Evolutionary conservation across 192 early-diverging fungal species (phyloP).

Genomic region (Spizellomyces sp.): DNA sequence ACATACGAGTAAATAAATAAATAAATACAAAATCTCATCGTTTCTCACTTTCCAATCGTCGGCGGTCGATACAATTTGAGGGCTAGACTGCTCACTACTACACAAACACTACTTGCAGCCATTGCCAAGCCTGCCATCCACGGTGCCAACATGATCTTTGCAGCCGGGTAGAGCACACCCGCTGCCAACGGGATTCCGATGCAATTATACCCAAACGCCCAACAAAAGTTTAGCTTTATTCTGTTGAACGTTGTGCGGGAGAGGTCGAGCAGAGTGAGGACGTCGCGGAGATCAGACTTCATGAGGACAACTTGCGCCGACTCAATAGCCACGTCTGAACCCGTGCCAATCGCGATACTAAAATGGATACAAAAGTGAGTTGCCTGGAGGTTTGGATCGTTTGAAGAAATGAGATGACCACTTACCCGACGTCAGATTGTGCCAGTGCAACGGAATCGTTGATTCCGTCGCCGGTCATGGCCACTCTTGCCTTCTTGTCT

Average conservation of each 20-base stretch:
- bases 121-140: slow-evolving; percentile 89
- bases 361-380: slow-evolving; percentile 20
- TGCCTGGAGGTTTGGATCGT: background rate
- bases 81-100: slow-evolving; percentile 77
- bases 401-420: background rate
- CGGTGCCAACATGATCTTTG: slow-evolving; percentile 62
- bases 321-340: slow-evolving; percentile 90
- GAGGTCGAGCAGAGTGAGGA: slow-evolving; percentile 78
- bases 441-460: slow-evolving; percentile 93
- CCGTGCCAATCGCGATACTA: slow-evolving; percentile 82
- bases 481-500: slow-evolving; percentile 55
- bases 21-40: too few species aligned
- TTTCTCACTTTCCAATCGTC: background rate
- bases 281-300: slow-evolving; percentile 72
- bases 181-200: slow-evolving; percentile 90
- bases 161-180: slow-evolving; percentile 65
- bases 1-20: too few species aligned
- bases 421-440: slow-evolving; percentile 81
- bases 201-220: slow-evolving; percentile 87
- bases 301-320: slow-evolving; percentile 83
- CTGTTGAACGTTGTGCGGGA: slow-evolving; percentile 74
- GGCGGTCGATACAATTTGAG: slow-evolving; percentile 58
- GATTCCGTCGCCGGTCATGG: slow-evolving; percentile 95
- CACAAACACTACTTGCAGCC: slow-evolving; percentile 83
- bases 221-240: slow-evolving; percentile 84